Conservation (phyloP, 805 yeast genomes). For the Saturnispora besseyi region DNA sequence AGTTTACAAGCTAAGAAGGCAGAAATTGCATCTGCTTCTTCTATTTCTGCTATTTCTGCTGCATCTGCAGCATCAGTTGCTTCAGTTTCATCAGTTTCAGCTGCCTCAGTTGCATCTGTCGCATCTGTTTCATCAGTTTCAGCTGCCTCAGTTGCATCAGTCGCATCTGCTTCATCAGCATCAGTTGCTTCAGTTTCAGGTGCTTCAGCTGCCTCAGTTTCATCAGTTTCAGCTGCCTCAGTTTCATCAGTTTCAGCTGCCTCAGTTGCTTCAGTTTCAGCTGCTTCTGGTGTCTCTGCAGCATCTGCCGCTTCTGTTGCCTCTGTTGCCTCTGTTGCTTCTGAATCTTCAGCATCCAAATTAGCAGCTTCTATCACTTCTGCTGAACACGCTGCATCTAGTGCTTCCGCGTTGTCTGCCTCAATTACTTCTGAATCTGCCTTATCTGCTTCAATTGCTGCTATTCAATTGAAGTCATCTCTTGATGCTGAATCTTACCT, state of each 20-base stretch:
- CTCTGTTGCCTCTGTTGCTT: conserved; percentile 18
- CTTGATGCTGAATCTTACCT: conserved; percentile 19
- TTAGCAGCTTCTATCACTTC: conserved; percentile 11
- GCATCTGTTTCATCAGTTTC: conserved; percentile 16
- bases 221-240: conserved; percentile 9
- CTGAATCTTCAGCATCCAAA: conserved; percentile 16
- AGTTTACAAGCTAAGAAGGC: conserved; percentile 22
- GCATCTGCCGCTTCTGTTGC: conserved; percentile 13
- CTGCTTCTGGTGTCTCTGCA: conserved; percentile 17
- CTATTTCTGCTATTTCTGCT: conserved; percentile 22
- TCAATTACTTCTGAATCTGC: conserved; percentile 14
- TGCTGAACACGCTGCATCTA: conserved; percentile 13
- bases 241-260: conserved; percentile 15
- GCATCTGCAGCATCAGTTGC: conserved; percentile 25
- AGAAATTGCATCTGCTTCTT: conserved; percentile 15
- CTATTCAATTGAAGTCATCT: conserved; percentile 14
- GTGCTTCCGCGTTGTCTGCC: conserved; percentile 19
- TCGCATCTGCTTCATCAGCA: conserved; percentile 15
- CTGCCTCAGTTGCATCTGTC: conserved; percentile 17
- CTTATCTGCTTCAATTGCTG: conserved; percentile 13
- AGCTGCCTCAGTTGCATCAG: conserved; percentile 12
- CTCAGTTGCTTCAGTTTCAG: conserved; percentile 10
- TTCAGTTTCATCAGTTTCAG: conserved; percentile 11
- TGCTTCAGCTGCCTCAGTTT: conserved; percentile 14
- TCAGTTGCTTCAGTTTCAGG: conserved; percentile 11